Conservation (phyloP, 176 grass and related monocot genomes). For the Oryza nivara region DNA sequence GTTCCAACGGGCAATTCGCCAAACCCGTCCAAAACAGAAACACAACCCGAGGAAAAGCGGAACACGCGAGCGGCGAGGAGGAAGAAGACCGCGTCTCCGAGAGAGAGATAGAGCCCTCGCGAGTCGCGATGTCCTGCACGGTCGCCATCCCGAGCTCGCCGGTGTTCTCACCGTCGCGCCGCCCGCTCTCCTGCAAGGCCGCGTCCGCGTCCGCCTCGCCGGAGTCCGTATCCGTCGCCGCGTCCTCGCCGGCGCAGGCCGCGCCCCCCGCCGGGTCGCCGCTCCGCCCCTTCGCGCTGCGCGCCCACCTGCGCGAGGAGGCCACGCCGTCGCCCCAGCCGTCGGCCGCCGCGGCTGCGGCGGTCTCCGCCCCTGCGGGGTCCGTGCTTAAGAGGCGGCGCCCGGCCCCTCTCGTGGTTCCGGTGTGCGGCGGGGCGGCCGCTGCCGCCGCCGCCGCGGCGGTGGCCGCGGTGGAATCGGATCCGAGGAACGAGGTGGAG, state of each 20-base stretch:
- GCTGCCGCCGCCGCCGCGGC: conserved; percentile 27
- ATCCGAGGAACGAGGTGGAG: conserved; percentile 71
- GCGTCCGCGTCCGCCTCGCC: conserved; percentile 30
- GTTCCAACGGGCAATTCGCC: conserved; percentile 48
- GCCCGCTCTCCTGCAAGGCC: conserved; percentile 80
- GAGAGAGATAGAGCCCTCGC: neutral
- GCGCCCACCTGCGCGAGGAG: conserved; percentile 55
- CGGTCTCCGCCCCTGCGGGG: conserved; percentile 2
- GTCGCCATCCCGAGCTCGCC: conserved; percentile 91
- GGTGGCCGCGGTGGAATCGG: conserved; percentile 50
- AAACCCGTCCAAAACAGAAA: conserved; percentile 37
- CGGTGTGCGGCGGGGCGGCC: conserved; percentile 29
- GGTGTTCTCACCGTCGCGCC: conserved; percentile 86
- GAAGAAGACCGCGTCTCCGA: neutral
- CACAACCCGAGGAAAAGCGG: conserved; percentile 19
- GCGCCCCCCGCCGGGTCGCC: conserved; percentile 47
- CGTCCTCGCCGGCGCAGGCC: conserved; percentile 35
- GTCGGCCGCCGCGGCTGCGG: neutral
- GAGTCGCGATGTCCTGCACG: conserved; percentile 77
- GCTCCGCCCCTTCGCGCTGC: conserved; percentile 47
- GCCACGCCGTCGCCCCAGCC: conserved; percentile 27
- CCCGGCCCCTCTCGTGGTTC: conserved; percentile 71
- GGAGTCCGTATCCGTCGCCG: conserved; percentile 55
- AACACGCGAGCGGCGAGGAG: neutral
- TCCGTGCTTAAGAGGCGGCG: conserved; percentile 81